Evolutionary conservation across 768 basidiomycete genomes (phyloP), one percentile per base, ranked within the genome.

Genomic region (Cubamyces sp.): DNA sequence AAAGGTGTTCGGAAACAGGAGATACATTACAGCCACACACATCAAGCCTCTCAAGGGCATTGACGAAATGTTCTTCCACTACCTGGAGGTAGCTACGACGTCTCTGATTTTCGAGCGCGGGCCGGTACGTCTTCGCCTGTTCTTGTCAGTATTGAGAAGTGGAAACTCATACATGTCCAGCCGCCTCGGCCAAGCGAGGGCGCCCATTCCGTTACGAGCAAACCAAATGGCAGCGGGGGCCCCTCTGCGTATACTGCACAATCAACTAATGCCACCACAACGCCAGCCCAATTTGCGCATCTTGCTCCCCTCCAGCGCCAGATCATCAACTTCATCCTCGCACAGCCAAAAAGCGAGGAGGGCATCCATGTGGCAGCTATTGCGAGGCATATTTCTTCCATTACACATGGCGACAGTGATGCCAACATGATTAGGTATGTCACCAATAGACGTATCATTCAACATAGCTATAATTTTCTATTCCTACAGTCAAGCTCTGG

Each of bases 1-100:
- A 63, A 96, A 96, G 74, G 82, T 79, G 14, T 97, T 96, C 72
- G 84, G 85, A 40, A 85, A 82, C 70, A 94, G 91, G 74, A 81
- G 86, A 72, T 92, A 94, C 73, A 82, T 99, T 70, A 91, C 91
- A 57, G 87, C 90, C 7, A 85, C 81, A 25, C 83, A 88, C 64
- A 85, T 98, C 65, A 85, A 91, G 25, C 78, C 80, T 7, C 76
- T 89, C 46, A 82, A 78, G 28, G 90, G 95, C 67, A 76, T 80
- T 11, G 84, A 90, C 70, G 96, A 98, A 74, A 75, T 91, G 23
- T 88, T 86, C 71, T 95, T 90, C 74, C 95, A 98, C 73, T 75
- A 87, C 41, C 71, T 92, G 55, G 93, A 98, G 67, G 80, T 84
- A 14, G 85, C 95, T 66, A 81, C 82, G 23, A 85, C 90, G 14